Evolutionary conservation across 768 basidiomycete genomes (phyloP).

Genomic region (Mycena albidolilacea): DNA sequence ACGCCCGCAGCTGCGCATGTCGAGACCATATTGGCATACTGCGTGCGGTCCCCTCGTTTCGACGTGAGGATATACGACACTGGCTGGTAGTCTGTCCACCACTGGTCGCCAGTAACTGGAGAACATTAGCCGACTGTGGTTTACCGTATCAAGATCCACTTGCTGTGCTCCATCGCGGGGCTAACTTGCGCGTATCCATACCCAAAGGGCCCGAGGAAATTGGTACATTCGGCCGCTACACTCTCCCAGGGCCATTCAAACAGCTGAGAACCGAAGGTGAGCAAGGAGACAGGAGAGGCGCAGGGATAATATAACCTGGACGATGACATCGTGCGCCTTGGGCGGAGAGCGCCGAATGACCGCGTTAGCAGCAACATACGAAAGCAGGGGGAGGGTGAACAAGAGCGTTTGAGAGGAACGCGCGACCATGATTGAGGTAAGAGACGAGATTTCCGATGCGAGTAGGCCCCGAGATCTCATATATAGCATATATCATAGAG

Average conservation of each 20-base stretch:
- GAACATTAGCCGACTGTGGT: conserved; percentile 3
- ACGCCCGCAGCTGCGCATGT: conserved; percentile 52
- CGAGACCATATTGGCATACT: conserved; percentile 53
- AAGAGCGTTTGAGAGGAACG: conserved; percentile 26
- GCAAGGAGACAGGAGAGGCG: conserved; percentile 18
- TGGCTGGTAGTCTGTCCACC: conserved; percentile 69
- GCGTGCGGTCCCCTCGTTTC: conserved; percentile 57
- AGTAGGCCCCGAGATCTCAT: conserved; percentile 18
- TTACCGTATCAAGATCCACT: conserved; percentile 12
- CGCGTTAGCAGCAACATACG: conserved; percentile 29
- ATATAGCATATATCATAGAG: background rate
- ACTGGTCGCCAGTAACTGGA: conserved; percentile 48
- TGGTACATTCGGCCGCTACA: conserved; percentile 59
- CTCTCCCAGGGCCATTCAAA: conserved; percentile 45
- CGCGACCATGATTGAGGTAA: conserved; percentile 21
- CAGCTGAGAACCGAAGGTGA: conserved; percentile 29
- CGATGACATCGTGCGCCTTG: conserved; percentile 30
- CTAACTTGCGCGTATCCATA: conserved; percentile 55
- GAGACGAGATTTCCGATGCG: conserved; percentile 16
- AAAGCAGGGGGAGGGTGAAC: conserved; percentile 26
- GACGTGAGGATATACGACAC: conserved; percentile 62
- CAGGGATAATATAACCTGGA: conserved; percentile 30
- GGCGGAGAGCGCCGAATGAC: conserved; percentile 29
- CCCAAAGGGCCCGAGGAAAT: conserved; percentile 60
- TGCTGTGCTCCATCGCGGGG: conserved; percentile 36